phyloP scores from a whole-genome alignment of 1,284 basidiomycete genomes.

The Macrocystidia cucumis region DNA sequence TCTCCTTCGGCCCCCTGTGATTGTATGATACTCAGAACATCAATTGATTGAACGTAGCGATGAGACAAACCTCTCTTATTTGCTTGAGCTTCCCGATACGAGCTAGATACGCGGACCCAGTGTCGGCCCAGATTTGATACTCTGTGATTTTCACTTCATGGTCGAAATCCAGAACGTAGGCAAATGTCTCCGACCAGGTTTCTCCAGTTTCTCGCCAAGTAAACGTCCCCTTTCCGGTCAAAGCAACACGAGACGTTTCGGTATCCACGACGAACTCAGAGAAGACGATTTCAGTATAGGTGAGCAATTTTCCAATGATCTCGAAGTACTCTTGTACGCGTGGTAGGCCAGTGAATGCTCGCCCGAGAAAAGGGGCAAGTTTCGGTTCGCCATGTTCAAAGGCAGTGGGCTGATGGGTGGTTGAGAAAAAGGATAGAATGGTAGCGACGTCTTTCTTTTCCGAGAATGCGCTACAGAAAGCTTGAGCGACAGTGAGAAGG shows the following conservation, averaged over 20 bases:
- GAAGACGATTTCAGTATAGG: slow-evolving; percentile 32
- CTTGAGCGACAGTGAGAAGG: slow-evolving; percentile 36
- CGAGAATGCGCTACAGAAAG: slow-evolving; percentile 48
- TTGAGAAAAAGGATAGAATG: slow-evolving; percentile 46
- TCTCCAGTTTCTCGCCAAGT: slow-evolving; percentile 45
- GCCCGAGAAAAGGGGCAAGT: slow-evolving; percentile 55
- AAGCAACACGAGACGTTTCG: slow-evolving; percentile 39
- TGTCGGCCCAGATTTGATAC: slow-evolving; percentile 65
- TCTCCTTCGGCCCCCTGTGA: no score
- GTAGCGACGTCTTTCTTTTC: slow-evolving; percentile 29
- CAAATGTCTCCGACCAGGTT: slow-evolving; percentile 58
- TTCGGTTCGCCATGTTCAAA: slow-evolving; percentile 49
- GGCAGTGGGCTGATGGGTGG: slow-evolving; percentile 31
- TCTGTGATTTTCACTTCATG: slow-evolving; percentile 41
- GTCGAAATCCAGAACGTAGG: slow-evolving; percentile 56
- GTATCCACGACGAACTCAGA: slow-evolving; percentile 33
- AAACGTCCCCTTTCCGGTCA: slow-evolving; percentile 47
- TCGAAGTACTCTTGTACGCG: slow-evolving; percentile 43
- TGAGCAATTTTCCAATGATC: slow-evolving; percentile 34
- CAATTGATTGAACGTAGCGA: no score
- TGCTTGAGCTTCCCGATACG: slow-evolving; percentile 37
- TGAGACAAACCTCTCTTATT: slow-evolving; percentile 11
- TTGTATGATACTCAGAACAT: no score
- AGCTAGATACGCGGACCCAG: slow-evolving; percentile 56
- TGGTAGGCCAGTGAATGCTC: slow-evolving; percentile 33